A percentile compares a stretch with the other conserved stretches of the same genome.
Conservation (phyloP, 371 early-diverging fungal genomes). For the Lichtheimia ornata region DNA sequence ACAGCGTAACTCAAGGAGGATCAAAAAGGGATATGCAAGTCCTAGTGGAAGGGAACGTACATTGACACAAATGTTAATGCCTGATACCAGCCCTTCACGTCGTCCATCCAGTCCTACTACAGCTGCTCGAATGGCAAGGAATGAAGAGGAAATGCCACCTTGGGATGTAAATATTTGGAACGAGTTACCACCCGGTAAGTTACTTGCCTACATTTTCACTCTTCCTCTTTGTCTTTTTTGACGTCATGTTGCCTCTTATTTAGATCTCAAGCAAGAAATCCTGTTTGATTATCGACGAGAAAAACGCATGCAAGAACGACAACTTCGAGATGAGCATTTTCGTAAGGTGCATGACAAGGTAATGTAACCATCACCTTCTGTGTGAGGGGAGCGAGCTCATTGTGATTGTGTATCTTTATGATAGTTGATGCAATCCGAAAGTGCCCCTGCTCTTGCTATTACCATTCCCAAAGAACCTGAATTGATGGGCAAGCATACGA, state of each 20-base stretch:
- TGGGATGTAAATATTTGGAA: conserved; percentile 31
- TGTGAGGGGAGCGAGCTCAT: too few relatives aligned
- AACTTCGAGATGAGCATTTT: conserved; percentile 13
- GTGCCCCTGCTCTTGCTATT: background rate
- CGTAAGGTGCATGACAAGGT: conserved; percentile 12
- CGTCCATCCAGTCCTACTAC: too few relatives aligned
- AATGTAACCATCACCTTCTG: too few relatives aligned
- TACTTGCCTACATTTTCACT: background rate
- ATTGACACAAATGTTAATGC: conserved; percentile 1
- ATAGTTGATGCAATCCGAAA: conserved; percentile 4
- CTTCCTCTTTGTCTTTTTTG: too few relatives aligned
- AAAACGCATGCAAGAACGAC: conserved; percentile 10
- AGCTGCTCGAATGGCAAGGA: background rate
- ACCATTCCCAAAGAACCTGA: conserved; percentile 15
- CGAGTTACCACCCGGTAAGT: conserved; percentile 32
- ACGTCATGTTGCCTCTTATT: too few relatives aligned
- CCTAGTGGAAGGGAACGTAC: background rate
- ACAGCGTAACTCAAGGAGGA: background rate
- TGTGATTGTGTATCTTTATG: background rate
- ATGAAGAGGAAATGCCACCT: conserved; percentile 3
- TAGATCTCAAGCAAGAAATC: conserved; percentile 12
- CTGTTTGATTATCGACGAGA: conserved; percentile 14
- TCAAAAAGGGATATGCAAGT: background rate
- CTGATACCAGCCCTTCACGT: too few relatives aligned
- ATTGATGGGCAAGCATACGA: conserved; percentile 28